phyloP scores from a whole-genome alignment of 441 rosid genomes.

The Populus trichocarpa region DNA sequence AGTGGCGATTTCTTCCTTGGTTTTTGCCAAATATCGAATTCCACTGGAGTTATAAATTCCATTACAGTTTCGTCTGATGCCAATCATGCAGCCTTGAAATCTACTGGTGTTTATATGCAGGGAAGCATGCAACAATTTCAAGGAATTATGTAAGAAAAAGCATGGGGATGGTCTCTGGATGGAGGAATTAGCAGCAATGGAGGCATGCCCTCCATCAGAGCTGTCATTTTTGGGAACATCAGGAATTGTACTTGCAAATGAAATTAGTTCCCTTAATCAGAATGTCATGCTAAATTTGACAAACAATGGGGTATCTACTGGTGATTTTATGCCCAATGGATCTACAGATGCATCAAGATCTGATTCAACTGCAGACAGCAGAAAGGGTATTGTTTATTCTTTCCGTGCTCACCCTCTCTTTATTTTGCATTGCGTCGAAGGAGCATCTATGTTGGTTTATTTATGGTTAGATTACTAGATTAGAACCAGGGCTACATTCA shows the following conservation, averaged over 20 bases:
- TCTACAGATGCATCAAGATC: slow-evolving; percentile 33
- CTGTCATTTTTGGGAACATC: slow-evolving; percentile 51
- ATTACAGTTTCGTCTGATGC: not conserved
- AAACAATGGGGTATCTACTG: slow-evolving; percentile 13
- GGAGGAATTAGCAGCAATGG: slow-evolving; percentile 78
- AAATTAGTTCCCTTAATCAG: slow-evolving; percentile 29
- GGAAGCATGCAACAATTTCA: slow-evolving; percentile 73
- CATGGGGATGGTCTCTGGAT: slow-evolving; percentile 80
- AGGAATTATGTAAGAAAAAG: slow-evolving; percentile 71
- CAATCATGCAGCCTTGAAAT: slow-evolving; percentile 10
- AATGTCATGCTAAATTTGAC: slow-evolving; percentile 23
- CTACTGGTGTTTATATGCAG: slow-evolving; percentile 27
- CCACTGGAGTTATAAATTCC: not conserved
- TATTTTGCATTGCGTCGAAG: not conserved
- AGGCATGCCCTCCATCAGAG: slow-evolving; percentile 55
- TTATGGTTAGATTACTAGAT: not conserved
- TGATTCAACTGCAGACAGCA: slow-evolving; percentile 38
- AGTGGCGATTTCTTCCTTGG: not conserved
- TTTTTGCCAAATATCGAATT: not conserved
- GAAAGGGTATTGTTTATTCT: slow-evolving; percentile 39
- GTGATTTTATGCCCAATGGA: slow-evolving; percentile 33
- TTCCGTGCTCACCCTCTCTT: slow-evolving; percentile 1
- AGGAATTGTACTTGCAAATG: slow-evolving; percentile 59
- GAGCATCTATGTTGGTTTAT: not conserved
- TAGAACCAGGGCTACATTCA: not conserved